Evolutionary conservation across 1,139 yeast genomes (phyloP).

Genomic region (Lodderomyces metapsilosis): DNA sequence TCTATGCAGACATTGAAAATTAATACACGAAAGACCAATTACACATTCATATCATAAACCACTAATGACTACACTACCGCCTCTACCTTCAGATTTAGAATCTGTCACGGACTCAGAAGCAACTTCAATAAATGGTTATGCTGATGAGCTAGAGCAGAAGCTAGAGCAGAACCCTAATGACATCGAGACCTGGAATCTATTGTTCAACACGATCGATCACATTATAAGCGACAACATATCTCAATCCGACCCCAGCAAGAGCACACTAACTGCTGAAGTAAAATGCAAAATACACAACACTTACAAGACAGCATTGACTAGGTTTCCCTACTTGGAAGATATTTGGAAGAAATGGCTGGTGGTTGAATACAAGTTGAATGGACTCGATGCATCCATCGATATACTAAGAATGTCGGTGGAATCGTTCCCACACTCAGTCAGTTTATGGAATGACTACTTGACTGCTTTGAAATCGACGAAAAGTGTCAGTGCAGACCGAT

Average conservation of each 20-base stretch:
- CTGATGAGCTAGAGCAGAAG: background rate
- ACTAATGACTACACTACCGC: background rate
- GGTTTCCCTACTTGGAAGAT: constrained; percentile 56
- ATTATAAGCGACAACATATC: constrained; percentile 16
- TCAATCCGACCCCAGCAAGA: constrained; percentile 20
- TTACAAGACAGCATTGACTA: constrained; percentile 35
- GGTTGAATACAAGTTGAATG: constrained; percentile 53
- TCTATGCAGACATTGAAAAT: background rate
- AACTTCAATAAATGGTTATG: background rate
- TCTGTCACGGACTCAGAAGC: background rate
- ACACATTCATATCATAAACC: background rate
- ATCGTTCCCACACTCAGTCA: constrained; percentile 55
- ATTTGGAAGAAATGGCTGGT: constrained; percentile 63
- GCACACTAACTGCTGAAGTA: constrained; percentile 18
- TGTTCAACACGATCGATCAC: constrained; percentile 25
- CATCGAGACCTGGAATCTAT: constrained; percentile 30
- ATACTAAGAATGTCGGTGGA: constrained; percentile 47
- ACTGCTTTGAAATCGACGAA: constrained; percentile 45
- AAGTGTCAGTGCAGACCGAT: constrained; percentile 13
- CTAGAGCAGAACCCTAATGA: constrained; percentile 20
- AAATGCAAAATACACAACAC: constrained; percentile 19
- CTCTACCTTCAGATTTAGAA: constrained; percentile 11
- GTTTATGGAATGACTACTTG: constrained; percentile 67
- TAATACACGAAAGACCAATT: background rate
- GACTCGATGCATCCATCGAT: constrained; percentile 47